phyloP scores from a whole-genome alignment of 2,329 filamentous ascomycete species.

The Cladosporium sp. region DNA sequence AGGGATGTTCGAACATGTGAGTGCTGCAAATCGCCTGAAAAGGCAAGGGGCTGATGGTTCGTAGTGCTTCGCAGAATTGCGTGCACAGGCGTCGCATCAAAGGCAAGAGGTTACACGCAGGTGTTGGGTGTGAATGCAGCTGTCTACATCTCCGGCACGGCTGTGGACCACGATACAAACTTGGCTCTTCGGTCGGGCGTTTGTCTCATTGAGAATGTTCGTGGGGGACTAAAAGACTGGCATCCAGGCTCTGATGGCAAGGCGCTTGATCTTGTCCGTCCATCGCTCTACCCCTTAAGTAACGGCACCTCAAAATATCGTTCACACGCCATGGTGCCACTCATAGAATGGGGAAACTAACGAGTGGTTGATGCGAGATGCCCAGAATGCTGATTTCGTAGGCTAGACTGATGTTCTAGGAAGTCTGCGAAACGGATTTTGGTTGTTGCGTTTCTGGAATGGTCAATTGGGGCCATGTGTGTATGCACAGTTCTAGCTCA shows the following conservation, averaged over 20 bases:
- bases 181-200: neutral
- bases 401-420: too few species aligned
- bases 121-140: neutral
- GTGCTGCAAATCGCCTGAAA: too few species aligned
- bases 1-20: neutral
- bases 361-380: too few species aligned
- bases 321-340: slow-evolving; percentile 24
- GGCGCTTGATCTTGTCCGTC: slow-evolving; percentile 61
- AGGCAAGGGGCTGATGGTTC: too few species aligned
- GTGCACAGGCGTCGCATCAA: neutral
- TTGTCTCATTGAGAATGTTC: neutral
- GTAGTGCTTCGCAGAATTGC: neutral
- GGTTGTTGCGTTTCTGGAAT: too few species aligned
- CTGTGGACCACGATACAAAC: neutral
- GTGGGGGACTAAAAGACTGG: slow-evolving; percentile 44
- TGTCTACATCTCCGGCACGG: neutral
- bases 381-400: too few species aligned
- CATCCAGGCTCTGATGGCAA: slow-evolving; percentile 55
- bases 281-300: slow-evolving; percentile 59
- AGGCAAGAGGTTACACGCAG: neutral
- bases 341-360: slow-evolving; percentile 29
- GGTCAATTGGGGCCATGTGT: too few species aligned
- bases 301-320: slow-evolving; percentile 49
- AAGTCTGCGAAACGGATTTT: too few species aligned
- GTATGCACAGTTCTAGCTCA: too few species aligned